Evolutionary conservation across 345 rosid species (phyloP).

Genomic region (Lepidium aucheri): DNA sequence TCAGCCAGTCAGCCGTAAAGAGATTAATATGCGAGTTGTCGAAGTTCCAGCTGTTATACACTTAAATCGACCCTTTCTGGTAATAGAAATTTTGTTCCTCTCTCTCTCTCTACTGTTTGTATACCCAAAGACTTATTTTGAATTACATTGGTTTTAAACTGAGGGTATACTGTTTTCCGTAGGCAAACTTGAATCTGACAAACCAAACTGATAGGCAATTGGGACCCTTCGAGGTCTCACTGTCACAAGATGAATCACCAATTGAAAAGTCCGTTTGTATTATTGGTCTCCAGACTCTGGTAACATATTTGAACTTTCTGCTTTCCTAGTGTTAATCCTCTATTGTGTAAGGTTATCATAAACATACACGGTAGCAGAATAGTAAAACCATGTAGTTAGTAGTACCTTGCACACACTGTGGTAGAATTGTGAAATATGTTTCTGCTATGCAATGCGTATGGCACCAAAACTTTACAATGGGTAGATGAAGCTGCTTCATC

Average conservation of each 20-base stretch:
- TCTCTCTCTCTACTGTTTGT: neutral
- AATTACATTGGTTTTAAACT: slow-evolving; percentile 19
- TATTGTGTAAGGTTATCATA: neutral
- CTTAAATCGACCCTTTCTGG: slow-evolving; percentile 65
- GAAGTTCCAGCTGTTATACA: slow-evolving; percentile 54
- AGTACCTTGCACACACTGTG: neutral
- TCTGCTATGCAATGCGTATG: neutral
- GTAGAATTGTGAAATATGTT: neutral
- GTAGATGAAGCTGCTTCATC: neutral
- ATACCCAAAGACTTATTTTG: neutral
- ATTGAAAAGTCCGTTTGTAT: slow-evolving; percentile 62
- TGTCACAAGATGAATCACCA: slow-evolving; percentile 47
- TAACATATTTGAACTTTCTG: slow-evolving; percentile 20
- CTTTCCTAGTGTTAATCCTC: neutral
- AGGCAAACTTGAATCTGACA: slow-evolving; percentile 68
- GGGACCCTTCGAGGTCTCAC: slow-evolving; percentile 79
- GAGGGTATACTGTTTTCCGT: slow-evolving; percentile 13
- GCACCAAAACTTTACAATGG: neutral
- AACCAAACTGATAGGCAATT: slow-evolving; percentile 66
- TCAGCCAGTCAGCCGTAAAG: slow-evolving; percentile 64
- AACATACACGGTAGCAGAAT: neutral
- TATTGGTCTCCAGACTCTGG: slow-evolving; percentile 81
- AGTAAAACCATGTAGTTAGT: neutral
- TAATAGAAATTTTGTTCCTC: slow-evolving; percentile 18
- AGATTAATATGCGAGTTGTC: slow-evolving; percentile 57